Evolutionary conservation across 108 stramenopile species (phyloP).

Genomic region (Cafeteria roenbergensis): DNA sequence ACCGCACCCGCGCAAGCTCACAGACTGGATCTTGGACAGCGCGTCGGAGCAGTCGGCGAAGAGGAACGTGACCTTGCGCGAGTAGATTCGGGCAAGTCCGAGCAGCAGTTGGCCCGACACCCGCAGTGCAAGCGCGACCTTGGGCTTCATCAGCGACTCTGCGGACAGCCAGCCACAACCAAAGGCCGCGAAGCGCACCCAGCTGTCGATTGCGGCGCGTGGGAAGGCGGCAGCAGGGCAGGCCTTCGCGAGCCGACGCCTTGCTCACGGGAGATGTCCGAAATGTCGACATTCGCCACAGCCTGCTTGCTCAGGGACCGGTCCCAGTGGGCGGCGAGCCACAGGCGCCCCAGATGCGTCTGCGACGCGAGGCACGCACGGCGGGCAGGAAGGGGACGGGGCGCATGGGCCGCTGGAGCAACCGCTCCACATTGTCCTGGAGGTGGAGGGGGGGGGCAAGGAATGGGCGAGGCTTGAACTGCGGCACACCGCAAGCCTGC

Average conservation of each 20-base stretch:
- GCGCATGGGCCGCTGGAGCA: too few relatives aligned
- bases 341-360: too few relatives aligned
- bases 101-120: slow-evolving; percentile 84
- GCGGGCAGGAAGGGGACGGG: too few relatives aligned
- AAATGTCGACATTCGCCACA: slow-evolving; percentile 88
- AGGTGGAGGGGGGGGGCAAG: too few relatives aligned
- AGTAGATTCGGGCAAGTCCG: slow-evolving; percentile 92
- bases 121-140: slow-evolving; percentile 84
- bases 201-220: neutral
- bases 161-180: neutral
- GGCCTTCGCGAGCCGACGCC: neutral
- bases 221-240: slow-evolving; percentile 2
- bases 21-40: slow-evolving; percentile 81
- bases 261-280: slow-evolving; percentile 52
- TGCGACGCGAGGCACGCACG: too few relatives aligned
- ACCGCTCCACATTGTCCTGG: too few relatives aligned
- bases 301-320: slow-evolving; percentile 84
- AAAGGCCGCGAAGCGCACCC: neutral
- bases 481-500: too few relatives aligned
- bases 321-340: slow-evolving; percentile 98
- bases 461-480: too few relatives aligned
- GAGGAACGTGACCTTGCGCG: slow-evolving; percentile 81
- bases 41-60: slow-evolving; percentile 94
- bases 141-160: slow-evolving; percentile 80
- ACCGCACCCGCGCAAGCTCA: too few relatives aligned